A percentile compares a stretch with the other conserved stretches of the same genome.
phyloP scores from a whole-genome alignment of 345 rosid genomes.

The Orychophragmus violaceus region DNA sequence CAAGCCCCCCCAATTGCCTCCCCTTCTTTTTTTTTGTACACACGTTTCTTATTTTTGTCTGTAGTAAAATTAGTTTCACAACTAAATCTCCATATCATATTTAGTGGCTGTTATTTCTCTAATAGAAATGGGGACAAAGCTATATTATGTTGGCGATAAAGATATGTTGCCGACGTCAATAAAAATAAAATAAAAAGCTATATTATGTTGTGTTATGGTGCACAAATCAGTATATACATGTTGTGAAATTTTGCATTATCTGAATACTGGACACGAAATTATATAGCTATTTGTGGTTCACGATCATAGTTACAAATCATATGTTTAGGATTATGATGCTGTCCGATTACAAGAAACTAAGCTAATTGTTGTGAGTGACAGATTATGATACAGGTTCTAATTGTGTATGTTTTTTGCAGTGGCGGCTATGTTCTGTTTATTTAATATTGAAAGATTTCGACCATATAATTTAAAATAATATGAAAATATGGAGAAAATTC shows the following conservation, averaged over 20 bases:
- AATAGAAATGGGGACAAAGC: not conserved
- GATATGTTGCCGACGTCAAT: constrained; percentile 18
- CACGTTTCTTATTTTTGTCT: constrained; percentile 1
- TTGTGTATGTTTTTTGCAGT: not conserved
- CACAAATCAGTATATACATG: not conserved
- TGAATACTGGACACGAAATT: no score
- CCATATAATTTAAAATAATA: no score
- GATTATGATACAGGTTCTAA: not conserved
- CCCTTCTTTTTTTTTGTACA: not conserved
- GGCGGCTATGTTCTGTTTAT: not conserved
- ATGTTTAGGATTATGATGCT: not conserved
- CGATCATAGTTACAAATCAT: not conserved
- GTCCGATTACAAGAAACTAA: not conserved
- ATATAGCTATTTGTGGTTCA: not conserved
- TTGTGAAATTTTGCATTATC: no score
- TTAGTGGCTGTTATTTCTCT: not conserved
- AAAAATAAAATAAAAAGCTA: not conserved
- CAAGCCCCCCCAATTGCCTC: constrained; percentile 32
- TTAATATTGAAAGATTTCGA: no score
- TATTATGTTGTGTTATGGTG: not conserved
- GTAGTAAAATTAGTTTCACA: not conserved
- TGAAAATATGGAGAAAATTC: no score
- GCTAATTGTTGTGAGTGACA: not conserved
- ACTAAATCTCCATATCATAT: not conserved
- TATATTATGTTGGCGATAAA: not conserved